Evolutionary conservation across 129 eudicot species (phyloP).

Genomic region (Arctium lappa): DNA sequence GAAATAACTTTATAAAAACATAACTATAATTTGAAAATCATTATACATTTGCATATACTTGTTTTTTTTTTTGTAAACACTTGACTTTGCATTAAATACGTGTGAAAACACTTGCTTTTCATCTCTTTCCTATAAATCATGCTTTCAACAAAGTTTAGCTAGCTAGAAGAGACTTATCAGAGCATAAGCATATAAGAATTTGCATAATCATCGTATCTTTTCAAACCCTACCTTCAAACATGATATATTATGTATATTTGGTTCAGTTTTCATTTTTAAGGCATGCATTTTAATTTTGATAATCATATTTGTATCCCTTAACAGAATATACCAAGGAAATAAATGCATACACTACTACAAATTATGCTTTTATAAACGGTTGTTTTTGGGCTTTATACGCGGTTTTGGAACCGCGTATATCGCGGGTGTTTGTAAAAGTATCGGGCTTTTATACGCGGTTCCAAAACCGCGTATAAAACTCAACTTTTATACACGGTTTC

Average conservation of each 20-base stretch:
- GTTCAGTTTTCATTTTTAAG: too few species aligned
- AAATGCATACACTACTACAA: neutral
- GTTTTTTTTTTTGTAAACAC: too few species aligned
- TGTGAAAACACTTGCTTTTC: conserved; percentile 12
- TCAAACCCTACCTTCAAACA: neutral
- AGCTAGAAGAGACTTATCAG: neutral
- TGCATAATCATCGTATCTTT: too few species aligned
- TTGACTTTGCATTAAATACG: neutral
- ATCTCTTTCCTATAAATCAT: neutral
- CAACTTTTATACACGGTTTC: too few species aligned
- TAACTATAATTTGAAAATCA: too few species aligned
- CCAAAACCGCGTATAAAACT: too few species aligned
- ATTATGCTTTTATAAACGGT: too few species aligned
- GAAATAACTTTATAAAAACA: neutral
- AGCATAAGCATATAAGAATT: neutral
- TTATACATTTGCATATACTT: too few species aligned
- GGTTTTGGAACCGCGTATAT: too few species aligned
- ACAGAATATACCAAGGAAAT: neutral
- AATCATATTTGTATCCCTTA: neutral
- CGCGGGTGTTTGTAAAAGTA: too few species aligned
- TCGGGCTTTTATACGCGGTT: too few species aligned
- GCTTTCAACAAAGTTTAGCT: neutral
- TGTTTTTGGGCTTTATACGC: too few species aligned
- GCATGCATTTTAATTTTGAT: neutral
- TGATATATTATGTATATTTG: neutral